Evolutionary conservation across 2,329 filamentous ascomycete genomes (phyloP).

Genomic region (Cladosporium austrohemisphaericum): DNA sequence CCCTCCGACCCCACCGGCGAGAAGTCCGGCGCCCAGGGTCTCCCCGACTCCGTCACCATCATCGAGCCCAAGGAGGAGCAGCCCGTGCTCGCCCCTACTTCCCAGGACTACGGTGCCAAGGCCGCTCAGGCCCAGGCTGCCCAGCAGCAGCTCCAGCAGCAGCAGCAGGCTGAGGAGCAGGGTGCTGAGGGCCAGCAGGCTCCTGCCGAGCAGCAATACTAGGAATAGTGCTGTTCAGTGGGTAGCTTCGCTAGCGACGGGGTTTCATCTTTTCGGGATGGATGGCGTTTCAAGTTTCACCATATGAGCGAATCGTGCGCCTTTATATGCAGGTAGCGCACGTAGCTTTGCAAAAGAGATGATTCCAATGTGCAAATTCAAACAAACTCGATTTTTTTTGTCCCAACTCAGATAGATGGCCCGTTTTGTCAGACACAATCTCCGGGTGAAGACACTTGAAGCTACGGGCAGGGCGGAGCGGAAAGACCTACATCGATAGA

Average conservation of each 20-base stretch:
- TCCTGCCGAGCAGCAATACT: constrained; percentile 15
- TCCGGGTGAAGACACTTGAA: too few relatives aligned
- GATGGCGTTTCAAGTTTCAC: constrained; percentile 16
- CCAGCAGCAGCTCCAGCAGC: constrained; percentile 54
- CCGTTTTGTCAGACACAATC: too few relatives aligned
- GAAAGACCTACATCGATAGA: too few relatives aligned
- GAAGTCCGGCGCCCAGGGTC: constrained; percentile 92
- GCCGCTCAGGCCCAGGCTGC: constrained; percentile 60
- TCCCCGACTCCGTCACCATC: constrained; percentile 97
- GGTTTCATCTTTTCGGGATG: constrained; percentile 12
- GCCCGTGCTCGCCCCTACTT: constrained; percentile 88
- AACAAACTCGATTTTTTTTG: not conserved
- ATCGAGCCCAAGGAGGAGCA: constrained; percentile 99
- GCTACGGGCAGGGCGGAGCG: too few relatives aligned
- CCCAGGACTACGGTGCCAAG: constrained; percentile 99
- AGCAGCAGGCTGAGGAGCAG: constrained; percentile 24
- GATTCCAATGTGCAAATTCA: constrained; percentile 14
- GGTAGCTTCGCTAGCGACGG: constrained; percentile 14
- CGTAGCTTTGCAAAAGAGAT: constrained; percentile 16
- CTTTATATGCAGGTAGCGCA: constrained; percentile 16
- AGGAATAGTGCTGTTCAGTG: constrained; percentile 7
- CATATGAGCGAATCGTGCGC: constrained; percentile 16
- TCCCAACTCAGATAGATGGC: too few relatives aligned
- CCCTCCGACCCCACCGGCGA: constrained; percentile 89
- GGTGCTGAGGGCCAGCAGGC: constrained; percentile 13